These are phyloP conservation scores for Saitozyma sp. DNA, from an alignment of 768 basidiomycete species.

Conservation along the genomic window DNA sequence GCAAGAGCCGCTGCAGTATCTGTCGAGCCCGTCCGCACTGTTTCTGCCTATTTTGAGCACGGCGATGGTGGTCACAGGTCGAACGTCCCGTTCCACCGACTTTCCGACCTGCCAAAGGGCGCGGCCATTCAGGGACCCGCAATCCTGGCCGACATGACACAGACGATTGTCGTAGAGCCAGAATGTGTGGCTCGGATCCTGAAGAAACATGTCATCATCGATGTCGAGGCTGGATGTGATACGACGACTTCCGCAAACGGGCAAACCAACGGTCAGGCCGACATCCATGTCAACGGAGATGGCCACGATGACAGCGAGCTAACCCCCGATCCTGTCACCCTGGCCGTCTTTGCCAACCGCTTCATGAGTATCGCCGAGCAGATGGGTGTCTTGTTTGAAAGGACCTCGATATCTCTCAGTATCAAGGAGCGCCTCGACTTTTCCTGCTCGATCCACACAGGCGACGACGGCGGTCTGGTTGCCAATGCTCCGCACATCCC, in stretches of 20 bases:
- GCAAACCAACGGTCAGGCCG: not conserved
- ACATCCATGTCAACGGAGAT: not conserved
- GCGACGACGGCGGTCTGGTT: conserved; percentile 35
- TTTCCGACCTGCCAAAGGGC: too few relatives aligned
- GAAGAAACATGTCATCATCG: conserved; percentile 50
- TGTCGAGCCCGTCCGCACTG: too few relatives aligned
- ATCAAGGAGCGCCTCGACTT: conserved; percentile 37
- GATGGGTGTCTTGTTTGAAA: conserved; percentile 38
- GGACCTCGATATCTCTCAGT: conserved; percentile 29
- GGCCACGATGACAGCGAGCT: conserved; percentile 1
- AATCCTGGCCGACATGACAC: conserved; percentile 90
- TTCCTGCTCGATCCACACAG: conserved; percentile 36
- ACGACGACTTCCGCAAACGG: not conserved
- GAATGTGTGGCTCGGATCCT: too few relatives aligned
- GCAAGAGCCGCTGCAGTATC: too few relatives aligned
- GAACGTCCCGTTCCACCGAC: too few relatives aligned
- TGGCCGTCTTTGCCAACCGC: conserved; percentile 22
- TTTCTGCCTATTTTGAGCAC: too few relatives aligned
- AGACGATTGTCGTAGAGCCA: conserved; percentile 73
- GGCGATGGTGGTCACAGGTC: too few relatives aligned
- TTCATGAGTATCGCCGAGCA: conserved; percentile 36
- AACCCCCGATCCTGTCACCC: conserved; percentile 17
- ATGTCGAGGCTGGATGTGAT: too few relatives aligned
- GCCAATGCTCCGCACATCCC: conserved; percentile 47
- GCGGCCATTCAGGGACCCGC: conserved; percentile 68